phyloP scores from a whole-genome alignment of 2,329 filamentous ascomycete genomes.

The Cryphonectria japonica region DNA sequence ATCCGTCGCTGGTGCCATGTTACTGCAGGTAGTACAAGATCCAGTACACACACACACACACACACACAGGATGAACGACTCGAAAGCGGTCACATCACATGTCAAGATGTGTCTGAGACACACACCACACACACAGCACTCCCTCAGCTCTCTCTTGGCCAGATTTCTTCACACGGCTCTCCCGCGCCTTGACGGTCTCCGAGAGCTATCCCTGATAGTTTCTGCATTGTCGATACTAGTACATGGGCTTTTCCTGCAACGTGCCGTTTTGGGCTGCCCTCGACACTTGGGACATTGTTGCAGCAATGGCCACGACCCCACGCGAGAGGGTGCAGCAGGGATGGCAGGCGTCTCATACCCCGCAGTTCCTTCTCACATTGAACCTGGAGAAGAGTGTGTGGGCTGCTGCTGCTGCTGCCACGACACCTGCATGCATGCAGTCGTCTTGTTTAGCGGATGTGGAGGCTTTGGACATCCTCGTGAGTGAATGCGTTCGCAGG shows the following conservation, averaged over 20 bases:
- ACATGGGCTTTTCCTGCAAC: not conserved
- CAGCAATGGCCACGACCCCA: not conserved
- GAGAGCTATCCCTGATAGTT: not conserved
- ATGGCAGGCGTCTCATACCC: slow-evolving; percentile 5
- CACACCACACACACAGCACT: not conserved
- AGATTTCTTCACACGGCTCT: not conserved
- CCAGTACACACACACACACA: not conserved
- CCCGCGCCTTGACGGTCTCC: not conserved
- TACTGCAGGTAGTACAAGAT: not conserved
- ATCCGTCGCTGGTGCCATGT: not conserved
- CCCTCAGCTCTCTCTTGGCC: not conserved
- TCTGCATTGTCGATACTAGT: not conserved
- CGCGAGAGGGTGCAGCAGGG: not conserved
- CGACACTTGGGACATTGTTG: not conserved
- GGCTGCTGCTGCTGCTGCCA: not conserved
- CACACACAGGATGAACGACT: not conserved
- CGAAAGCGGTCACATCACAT: slow-evolving; percentile 2
- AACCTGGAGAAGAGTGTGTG: slow-evolving; percentile 10
- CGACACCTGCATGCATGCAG: slow-evolving; percentile 9
- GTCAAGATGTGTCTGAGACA: not conserved
- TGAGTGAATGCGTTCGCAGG: not conserved
- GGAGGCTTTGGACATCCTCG: not conserved
- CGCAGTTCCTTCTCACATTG: not conserved
- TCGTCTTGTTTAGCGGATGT: not conserved
- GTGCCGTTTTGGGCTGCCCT: not conserved